Conservation (phyloP, 306 rosid genomes). For the Prunus kanzakura region DNA sequence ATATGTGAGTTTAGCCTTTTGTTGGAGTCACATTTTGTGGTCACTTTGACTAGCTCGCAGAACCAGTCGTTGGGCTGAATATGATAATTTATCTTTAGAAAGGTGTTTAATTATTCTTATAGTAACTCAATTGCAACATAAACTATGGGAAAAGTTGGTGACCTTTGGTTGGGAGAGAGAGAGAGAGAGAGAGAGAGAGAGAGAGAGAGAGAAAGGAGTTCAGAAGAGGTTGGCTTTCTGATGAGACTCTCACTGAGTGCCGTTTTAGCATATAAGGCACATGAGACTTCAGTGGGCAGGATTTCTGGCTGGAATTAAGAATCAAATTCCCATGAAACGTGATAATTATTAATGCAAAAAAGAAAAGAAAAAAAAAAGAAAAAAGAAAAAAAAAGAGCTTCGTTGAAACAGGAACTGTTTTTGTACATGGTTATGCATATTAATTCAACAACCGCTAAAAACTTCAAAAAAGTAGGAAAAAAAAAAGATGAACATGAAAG, state of each 20-base stretch:
- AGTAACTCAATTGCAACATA: conserved; percentile 19
- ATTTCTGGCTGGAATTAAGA: conserved; percentile 39
- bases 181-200: conserved; percentile 8
- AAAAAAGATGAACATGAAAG: conserved; percentile 18
- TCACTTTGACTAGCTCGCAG: not conserved
- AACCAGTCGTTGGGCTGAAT: not conserved
- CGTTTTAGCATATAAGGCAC: conserved; percentile 31
- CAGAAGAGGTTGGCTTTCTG: conserved; percentile 25
- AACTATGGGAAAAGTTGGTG: conserved; percentile 31
- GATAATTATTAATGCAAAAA: conserved; percentile 23
- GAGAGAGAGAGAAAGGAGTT: conserved; percentile 27
- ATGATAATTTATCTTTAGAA: conserved; percentile 15
- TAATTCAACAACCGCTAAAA: conserved; percentile 18
- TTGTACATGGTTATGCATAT: conserved; percentile 53
- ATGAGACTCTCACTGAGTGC: conserved; percentile 15
- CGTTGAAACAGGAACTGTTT: conserved; percentile 58
- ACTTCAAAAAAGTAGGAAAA: not conserved
- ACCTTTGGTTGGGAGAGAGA: conserved; percentile 28
- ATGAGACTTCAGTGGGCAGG: conserved; percentile 36
- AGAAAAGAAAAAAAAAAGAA: not conserved
- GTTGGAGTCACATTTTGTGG: not conserved
- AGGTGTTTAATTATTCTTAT: not conserved
- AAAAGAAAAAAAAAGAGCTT: conserved; percentile 26
- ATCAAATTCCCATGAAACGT: conserved; percentile 35
- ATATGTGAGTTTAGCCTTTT: not conserved